Percentiles rank a stretch among this genome's conserved stretches.
Conservation (phyloP, 495 filamentous ascomycete genomes). For the Usnea hakonensis region DNA sequence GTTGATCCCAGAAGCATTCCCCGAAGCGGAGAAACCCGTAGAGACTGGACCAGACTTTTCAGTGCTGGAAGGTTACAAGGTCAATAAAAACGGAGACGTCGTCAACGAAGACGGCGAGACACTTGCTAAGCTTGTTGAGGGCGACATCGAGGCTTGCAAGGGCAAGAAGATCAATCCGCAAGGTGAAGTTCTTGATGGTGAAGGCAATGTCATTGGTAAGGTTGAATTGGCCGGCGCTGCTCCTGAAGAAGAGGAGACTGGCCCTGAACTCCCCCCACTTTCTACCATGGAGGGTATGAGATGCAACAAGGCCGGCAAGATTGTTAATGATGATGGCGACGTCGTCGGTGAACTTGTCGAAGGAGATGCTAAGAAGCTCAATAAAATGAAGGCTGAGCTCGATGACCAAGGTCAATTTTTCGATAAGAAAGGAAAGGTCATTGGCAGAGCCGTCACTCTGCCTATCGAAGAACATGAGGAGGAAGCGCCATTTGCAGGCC, state of each 20-base stretch:
- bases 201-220: constrained; percentile 34
- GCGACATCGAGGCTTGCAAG: constrained; percentile 37
- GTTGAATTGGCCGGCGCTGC: constrained; percentile 28
- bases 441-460: constrained; percentile 51
- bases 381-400: constrained; percentile 46
- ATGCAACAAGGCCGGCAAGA: constrained; percentile 56
- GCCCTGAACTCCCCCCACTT: constrained; percentile 41
- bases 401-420: constrained; percentile 58
- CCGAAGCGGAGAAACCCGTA: constrained; percentile 39
- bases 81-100: constrained; percentile 69
- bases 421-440: constrained; percentile 51
- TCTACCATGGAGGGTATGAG: constrained; percentile 53
- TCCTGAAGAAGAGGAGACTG: constrained; percentile 27
- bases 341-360: constrained; percentile 52
- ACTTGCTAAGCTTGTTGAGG: constrained; percentile 43
- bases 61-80: constrained; percentile 52
- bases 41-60: constrained; percentile 41
- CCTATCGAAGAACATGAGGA: constrained; percentile 52
- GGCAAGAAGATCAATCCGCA: constrained; percentile 47
- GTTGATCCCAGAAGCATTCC: constrained; percentile 23
- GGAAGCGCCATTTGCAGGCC: constrained; percentile 55
- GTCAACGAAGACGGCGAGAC: constrained; percentile 45
- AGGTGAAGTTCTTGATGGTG: constrained; percentile 39
- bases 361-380: constrained; percentile 52
- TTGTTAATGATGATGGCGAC: constrained; percentile 46